Conservation (phyloP, 2,329 filamentous ascomycete species). For the Botrytis tulipae region DNA sequence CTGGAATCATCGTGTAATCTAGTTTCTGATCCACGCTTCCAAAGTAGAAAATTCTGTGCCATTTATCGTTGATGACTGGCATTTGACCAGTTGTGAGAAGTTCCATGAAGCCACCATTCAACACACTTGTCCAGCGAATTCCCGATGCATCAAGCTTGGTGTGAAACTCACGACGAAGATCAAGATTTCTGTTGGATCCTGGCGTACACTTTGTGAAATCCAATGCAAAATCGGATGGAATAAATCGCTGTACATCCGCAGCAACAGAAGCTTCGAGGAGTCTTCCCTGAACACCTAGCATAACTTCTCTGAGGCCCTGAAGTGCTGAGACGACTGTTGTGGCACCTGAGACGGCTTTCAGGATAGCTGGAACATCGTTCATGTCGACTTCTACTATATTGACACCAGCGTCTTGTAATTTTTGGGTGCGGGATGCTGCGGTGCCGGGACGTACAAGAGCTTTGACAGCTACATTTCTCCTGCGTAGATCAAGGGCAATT, state of each 20-base stretch:
- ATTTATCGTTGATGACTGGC: constrained; percentile 22
- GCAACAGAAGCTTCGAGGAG: constrained; percentile 53
- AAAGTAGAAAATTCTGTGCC: constrained; percentile 22
- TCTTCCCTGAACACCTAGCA: constrained; percentile 17
- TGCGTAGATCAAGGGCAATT: constrained; percentile 21
- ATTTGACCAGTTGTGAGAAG: constrained; percentile 12
- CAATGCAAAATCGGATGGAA: constrained; percentile 53
- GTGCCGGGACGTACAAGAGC: constrained; percentile 23
- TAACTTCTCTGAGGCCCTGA: constrained; percentile 22
- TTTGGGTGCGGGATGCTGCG: constrained; percentile 21
- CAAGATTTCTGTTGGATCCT: constrained; percentile 23
- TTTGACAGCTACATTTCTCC: constrained; percentile 22
- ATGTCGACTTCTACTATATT: constrained; percentile 21
- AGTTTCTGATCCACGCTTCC: constrained; percentile 21
- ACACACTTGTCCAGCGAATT: constrained; percentile 21
- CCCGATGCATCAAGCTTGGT: constrained; percentile 21
- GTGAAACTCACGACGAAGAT: constrained; percentile 22
- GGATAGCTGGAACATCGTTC: constrained; percentile 13
- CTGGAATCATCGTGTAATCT: constrained; percentile 18
- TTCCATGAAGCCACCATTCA: constrained; percentile 24
- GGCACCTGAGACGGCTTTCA: constrained; percentile 17
- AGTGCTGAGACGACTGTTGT: constrained; percentile 21
- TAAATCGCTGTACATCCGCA: constrained; percentile 56
- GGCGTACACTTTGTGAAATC: constrained; percentile 22
- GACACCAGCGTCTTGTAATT: constrained; percentile 20